Conservation (phyloP, 768 basidiomycete genomes). For the Serendipita sp. region DNA sequence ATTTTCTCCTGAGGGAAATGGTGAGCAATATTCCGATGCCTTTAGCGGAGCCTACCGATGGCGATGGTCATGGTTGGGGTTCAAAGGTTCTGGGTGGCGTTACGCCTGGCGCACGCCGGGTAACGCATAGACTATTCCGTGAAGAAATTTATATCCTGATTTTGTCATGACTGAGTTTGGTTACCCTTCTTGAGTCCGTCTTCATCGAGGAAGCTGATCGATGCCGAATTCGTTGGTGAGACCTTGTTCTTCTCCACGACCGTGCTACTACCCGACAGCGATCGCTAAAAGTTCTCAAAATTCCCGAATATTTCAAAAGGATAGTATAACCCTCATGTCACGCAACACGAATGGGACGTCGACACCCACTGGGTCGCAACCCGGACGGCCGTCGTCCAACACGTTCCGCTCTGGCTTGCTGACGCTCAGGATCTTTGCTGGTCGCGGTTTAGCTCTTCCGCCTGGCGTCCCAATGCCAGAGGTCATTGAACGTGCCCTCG, state of each 20-base stretch:
- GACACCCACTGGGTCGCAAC: not conserved
- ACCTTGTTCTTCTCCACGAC: not conserved
- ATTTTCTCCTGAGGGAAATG: not conserved
- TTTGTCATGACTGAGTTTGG: too few relatives aligned
- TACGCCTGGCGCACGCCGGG: too few relatives aligned
- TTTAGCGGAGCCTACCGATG: not conserved
- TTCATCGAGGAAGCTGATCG: too few relatives aligned
- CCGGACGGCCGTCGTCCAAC: conserved; percentile 17
- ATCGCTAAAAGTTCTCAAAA: not conserved
- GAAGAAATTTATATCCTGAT: too few relatives aligned
- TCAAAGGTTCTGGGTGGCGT: not conserved
- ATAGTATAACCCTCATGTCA: not conserved
- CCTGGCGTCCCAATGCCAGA: conserved; percentile 67
- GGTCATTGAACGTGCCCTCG: conserved; percentile 69
- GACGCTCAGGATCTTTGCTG: conserved; percentile 90
- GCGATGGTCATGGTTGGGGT: not conserved
- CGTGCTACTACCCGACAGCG: not conserved
- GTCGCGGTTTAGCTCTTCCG: conserved; percentile 67
- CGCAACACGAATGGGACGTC: not conserved
- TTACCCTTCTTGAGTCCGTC: too few relatives aligned
- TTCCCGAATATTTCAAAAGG: not conserved
- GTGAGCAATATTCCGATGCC: too few relatives aligned
- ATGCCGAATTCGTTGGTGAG: not conserved
- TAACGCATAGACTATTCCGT: too few relatives aligned
- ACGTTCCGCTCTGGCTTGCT: conserved; percentile 74